Percentiles rank a stretch among this genome's conserved stretches.
phyloP scores from a whole-genome alignment of 2,329 filamentous ascomycete species.

The Cryphonectria radicalis region DNA sequence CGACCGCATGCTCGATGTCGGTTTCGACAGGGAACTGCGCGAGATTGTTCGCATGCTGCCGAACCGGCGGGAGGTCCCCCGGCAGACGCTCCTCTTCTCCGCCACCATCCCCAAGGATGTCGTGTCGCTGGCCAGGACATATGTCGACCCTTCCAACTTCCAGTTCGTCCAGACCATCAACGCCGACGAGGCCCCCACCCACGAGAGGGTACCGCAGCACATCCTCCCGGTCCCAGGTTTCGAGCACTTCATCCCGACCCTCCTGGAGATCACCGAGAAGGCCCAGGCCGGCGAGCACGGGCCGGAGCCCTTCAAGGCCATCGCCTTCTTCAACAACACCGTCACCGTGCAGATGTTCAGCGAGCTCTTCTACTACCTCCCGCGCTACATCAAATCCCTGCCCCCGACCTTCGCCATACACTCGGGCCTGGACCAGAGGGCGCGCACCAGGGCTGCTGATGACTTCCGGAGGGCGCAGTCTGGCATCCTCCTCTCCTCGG shows the following conservation, averaged over 20 bases:
- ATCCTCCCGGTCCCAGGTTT: slow-evolving; percentile 69
- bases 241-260: slow-evolving; percentile 75
- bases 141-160: slow-evolving; percentile 79
- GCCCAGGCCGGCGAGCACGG: slow-evolving; percentile 42
- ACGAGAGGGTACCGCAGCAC: slow-evolving; percentile 82
- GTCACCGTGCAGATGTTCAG: slow-evolving; percentile 68
- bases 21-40: slow-evolving; percentile 69
- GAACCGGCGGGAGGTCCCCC: slow-evolving; percentile 61
- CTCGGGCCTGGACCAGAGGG: slow-evolving; percentile 71
- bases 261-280: slow-evolving; percentile 75
- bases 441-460: slow-evolving; percentile 73
- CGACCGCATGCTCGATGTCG: slow-evolving; percentile 97
- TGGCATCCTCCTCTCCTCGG: slow-evolving; percentile 75
- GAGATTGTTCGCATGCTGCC: slow-evolving; percentile 69
- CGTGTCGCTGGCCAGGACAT: slow-evolving; percentile 74
- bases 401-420: slow-evolving; percentile 68
- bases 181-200: slow-evolving; percentile 81
- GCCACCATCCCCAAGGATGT: slow-evolving; percentile 89
- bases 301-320: slow-evolving; percentile 83
- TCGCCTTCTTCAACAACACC: slow-evolving; percentile 87
- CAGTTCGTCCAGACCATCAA: slow-evolving; percentile 89
- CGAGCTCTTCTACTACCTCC: slow-evolving; percentile 57
- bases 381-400: slow-evolving; percentile 45
- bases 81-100: slow-evolving; percentile 94
- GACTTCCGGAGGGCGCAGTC: slow-evolving; percentile 67